phyloP scores from a whole-genome alignment of 495 filamentous ascomycete genomes.

The Aspergillus diversus region DNA sequence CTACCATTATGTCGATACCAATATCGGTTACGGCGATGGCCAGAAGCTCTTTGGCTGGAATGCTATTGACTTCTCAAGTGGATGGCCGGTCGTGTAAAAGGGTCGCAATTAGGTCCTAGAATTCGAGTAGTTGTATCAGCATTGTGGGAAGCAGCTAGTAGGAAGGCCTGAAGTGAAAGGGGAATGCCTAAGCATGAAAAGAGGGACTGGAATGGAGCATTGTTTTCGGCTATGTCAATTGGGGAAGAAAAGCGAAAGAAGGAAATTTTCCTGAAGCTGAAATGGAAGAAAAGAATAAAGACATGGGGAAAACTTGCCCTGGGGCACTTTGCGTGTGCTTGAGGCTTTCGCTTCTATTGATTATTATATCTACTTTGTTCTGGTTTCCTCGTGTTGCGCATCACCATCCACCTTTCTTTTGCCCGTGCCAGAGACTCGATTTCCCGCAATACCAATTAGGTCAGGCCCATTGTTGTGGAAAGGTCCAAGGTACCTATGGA shows the following conservation, averaged over 20 bases:
- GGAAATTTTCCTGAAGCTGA: no score
- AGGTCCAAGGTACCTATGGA: slow-evolving; percentile 54
- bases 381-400: slow-evolving; percentile 66
- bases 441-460: slow-evolving; percentile 65
- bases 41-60: slow-evolving; percentile 74
- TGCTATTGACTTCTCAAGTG: slow-evolving; percentile 61
- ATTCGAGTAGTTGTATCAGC: no score
- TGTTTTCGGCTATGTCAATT: no score
- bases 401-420: slow-evolving; percentile 67
- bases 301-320: neutral
- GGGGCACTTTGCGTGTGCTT: neutral
- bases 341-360: neutral
- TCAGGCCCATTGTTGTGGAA: slow-evolving; percentile 62
- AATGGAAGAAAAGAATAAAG: neutral
- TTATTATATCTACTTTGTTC: neutral
- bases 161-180: no score
- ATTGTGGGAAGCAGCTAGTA: no score
- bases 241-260: no score
- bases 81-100: slow-evolving; percentile 63
- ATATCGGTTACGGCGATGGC: slow-evolving; percentile 63
- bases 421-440: slow-evolving; percentile 63
- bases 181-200: neutral
- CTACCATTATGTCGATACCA: slow-evolving; percentile 72
- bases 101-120: no score
- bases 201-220: neutral